Evolutionary conservation across 352 stramenopile species (phyloP).

Genomic region (Pythium vanterpoolii): DNA sequence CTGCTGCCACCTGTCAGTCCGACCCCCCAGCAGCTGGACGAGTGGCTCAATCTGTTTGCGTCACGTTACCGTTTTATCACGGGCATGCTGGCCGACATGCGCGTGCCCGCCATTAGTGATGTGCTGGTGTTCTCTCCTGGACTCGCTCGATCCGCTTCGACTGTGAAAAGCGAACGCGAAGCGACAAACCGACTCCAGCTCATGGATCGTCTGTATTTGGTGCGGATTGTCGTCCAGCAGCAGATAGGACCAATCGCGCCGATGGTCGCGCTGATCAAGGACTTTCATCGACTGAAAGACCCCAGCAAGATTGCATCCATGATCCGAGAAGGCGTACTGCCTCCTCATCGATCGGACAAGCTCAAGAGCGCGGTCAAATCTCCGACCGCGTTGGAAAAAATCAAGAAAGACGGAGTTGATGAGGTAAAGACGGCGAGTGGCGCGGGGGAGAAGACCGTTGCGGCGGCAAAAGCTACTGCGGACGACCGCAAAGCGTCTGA

Average conservation of each 20-base stretch:
- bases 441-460: not conserved
- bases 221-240: conserved; percentile 34
- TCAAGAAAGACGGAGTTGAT: not conserved
- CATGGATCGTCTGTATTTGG: conserved; percentile 64
- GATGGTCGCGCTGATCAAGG: conserved; percentile 20
- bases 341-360: not conserved
- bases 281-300: conserved; percentile 15
- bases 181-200: conserved; percentile 51
- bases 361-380: no score
- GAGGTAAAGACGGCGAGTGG: not conserved
- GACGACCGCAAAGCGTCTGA: not conserved
- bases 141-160: not conserved
- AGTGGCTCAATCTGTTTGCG: conserved; percentile 35
- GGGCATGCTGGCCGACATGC: conserved; percentile 47
- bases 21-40: conserved; percentile 26
- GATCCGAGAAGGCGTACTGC: conserved; percentile 17
- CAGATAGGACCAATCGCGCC: conserved; percentile 18
- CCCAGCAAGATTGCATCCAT: not conserved
- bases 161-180: conserved; percentile 34
- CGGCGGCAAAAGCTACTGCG: not conserved
- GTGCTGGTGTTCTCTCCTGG: conserved; percentile 21
- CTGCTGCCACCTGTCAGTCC: not conserved
- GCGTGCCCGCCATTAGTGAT: conserved; percentile 19
- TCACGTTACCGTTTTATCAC: conserved; percentile 43
- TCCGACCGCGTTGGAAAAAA: no score